Evolutionary conservation across 257 asterid genomes (phyloP), one percentile per base, ranked within the genome.

Genomic region (Paulownia fortunei): DNA sequence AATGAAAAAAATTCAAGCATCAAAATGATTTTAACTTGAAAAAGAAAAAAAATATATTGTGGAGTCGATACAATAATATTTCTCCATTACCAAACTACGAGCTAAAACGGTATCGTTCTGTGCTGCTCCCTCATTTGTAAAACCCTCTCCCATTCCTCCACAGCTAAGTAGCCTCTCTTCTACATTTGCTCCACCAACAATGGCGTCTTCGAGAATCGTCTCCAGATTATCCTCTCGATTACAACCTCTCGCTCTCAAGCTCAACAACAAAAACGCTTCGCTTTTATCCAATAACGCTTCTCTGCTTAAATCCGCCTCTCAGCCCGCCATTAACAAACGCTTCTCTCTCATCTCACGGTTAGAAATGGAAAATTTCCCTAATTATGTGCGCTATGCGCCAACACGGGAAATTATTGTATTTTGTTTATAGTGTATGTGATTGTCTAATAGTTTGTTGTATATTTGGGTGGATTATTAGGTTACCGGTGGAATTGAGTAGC

Each of bases 401-500:
- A 13, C 16, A 24, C 1, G 18, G 24, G 37, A 27, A 3, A 13
- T 18, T 3, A 42, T 24, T 55, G 9, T 26, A 16, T 55, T 37
- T 3, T 8, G 36, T 18, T 11, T 27, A 18, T 3, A 23, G 3
- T 27, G 15, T 73, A 41, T 44, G 34, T 16, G 15, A n/a, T 23
- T 51, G 30, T 70, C 39, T 32, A 44, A 34, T 15, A 13, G 39
- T 59, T 42, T 56, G 34, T 42, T 37, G 12, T 59, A 6, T 63
- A 6, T 79, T 54, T 39, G 63, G 13, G 42, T 78, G 83, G 51
- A 54, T 61, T 60, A 1, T 76, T 68, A 89, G 94, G 87, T 83
- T 83, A 72, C 92, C 94, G 13, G 90, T 87, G 70, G 94, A 89
- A 84, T 70, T 89, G 85, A 66, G 88, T 74, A 52, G 91, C 72